Evolutionary conservation across 768 basidiomycete species (phyloP).

Genomic region (Amanita muscaria): DNA sequence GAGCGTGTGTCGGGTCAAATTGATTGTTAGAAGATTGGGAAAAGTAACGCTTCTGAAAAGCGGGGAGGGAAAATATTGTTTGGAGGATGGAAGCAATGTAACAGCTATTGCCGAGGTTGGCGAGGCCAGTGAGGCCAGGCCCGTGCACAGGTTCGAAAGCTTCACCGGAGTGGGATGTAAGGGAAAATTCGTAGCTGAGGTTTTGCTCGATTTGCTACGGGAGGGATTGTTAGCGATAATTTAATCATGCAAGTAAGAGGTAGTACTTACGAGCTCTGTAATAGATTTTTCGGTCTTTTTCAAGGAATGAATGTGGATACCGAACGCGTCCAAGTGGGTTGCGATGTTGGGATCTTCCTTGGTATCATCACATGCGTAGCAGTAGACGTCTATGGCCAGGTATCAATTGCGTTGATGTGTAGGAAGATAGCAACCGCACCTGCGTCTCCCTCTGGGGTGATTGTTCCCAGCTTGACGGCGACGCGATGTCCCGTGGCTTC

Average conservation of each 20-base stretch:
- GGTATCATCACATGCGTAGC: conserved; percentile 84
- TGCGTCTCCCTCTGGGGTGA: conserved; percentile 88
- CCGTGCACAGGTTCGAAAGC: conserved; percentile 87
- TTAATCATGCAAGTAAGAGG: background rate
- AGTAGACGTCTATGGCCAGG: conserved; percentile 69
- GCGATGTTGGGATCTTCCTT: conserved; percentile 69
- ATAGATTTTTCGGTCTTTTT: conserved; percentile 94
- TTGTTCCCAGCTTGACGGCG: conserved; percentile 91
- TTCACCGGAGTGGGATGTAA: conserved; percentile 79
- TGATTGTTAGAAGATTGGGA: conserved; percentile 33
- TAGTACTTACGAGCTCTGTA: conserved; percentile 73
- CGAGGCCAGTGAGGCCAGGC: conserved; percentile 78
- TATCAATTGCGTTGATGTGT: background rate
- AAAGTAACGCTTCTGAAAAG: conserved; percentile 69
- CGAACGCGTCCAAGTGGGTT: conserved; percentile 69
- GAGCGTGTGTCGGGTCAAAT: conserved; percentile 54
- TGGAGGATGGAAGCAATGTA: conserved; percentile 97
- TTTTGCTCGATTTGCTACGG: conserved; percentile 92
- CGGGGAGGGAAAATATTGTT: conserved; percentile 69
- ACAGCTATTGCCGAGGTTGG: conserved; percentile 95
- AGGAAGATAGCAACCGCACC: conserved; percentile 37
- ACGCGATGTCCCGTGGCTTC: conserved; percentile 64
- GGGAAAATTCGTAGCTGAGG: conserved; percentile 86
- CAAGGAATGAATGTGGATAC: conserved; percentile 75
- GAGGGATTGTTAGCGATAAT: background rate